phyloP scores from a whole-genome alignment of 306 rosid genomes.

The Pueraria montana region DNA sequence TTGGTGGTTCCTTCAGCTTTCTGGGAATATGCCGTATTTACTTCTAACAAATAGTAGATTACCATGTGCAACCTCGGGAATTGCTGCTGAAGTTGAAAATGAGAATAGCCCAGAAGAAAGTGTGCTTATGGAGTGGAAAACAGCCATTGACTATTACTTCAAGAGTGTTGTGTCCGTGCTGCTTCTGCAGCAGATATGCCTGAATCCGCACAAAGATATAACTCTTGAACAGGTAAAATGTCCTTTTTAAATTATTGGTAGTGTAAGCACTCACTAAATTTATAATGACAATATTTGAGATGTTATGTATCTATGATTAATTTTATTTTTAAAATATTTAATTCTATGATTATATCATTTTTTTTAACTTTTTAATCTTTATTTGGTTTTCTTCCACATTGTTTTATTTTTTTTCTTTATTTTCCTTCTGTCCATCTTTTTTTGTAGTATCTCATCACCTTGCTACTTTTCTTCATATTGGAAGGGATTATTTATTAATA shows the following conservation, averaged over 20 bases:
- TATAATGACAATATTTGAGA: not conserved
- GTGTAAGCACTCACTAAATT: not conserved
- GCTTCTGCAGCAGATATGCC: conserved; percentile 70
- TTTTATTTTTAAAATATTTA: not conserved
- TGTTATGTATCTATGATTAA: not conserved
- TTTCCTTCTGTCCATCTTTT: not conserved
- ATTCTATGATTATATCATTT: not conserved
- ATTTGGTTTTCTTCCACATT: conserved; percentile 2
- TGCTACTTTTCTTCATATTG: not conserved
- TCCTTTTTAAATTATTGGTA: conserved; percentile 13
- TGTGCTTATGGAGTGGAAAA: conserved; percentile 68
- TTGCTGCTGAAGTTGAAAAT: conserved; percentile 40
- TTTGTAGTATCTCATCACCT: not conserved
- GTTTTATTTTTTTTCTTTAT: not conserved
- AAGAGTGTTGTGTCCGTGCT: conserved; percentile 77
- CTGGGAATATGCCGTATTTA: conserved; percentile 63
- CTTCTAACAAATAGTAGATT: conserved; percentile 56
- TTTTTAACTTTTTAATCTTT: not conserved
- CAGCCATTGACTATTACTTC: conserved; percentile 70
- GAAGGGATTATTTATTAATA: conserved; percentile 1
- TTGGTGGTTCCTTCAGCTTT: conserved; percentile 93
- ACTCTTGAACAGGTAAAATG: conserved; percentile 71
- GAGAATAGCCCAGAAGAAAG: conserved; percentile 39
- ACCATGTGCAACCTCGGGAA: conserved; percentile 50
- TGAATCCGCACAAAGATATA: conserved; percentile 76